Evolutionary conservation across 768 basidiomycete species (phyloP).

Genomic region (Gymnopilus dilepis): DNA sequence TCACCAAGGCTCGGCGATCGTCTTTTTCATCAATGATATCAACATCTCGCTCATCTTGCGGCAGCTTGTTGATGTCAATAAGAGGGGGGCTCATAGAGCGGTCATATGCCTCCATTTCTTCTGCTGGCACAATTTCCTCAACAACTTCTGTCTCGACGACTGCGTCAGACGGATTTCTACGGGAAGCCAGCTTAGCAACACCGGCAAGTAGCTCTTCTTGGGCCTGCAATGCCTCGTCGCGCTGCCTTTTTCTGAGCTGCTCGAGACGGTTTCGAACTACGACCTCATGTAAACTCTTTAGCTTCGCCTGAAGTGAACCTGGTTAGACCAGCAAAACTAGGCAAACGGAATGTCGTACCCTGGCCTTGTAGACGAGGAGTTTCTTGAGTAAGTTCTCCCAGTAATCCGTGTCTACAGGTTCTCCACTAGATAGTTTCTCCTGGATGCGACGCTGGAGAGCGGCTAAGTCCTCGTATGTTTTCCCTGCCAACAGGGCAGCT

Average conservation of each 20-base stretch:
- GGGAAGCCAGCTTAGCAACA: constrained; percentile 65
- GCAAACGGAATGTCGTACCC: constrained; percentile 51
- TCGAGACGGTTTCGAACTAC: constrained; percentile 96
- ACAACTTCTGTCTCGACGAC: constrained; percentile 35
- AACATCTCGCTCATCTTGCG: constrained; percentile 80
- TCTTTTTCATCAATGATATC: constrained; percentile 75
- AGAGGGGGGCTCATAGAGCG: constrained; percentile 86
- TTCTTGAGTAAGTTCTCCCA: constrained; percentile 95
- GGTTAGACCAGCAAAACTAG: not conserved
- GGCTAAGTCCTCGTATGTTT: constrained; percentile 84
- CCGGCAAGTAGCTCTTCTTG: constrained; percentile 90
- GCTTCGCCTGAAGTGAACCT: constrained; percentile 75
- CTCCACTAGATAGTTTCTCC: constrained; percentile 86
- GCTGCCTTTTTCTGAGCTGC: constrained; percentile 92
- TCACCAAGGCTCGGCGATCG: constrained; percentile 67
- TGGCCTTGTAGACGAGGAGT: constrained; percentile 95
- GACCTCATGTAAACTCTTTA: constrained; percentile 92
- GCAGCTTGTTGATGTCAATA: constrained; percentile 71
- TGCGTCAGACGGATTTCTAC: constrained; percentile 39
- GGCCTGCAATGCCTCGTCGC: constrained; percentile 93
- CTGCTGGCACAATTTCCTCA: constrained; percentile 46
- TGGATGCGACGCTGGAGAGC: constrained; percentile 87
- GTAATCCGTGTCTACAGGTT: constrained; percentile 96
- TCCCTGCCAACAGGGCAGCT: constrained; percentile 77
- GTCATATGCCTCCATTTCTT: constrained; percentile 80